These are phyloP conservation scores for Melampsora larici-populina DNA, from an alignment of 1,284 basidiomycete species.

Conservation along the genomic window DNA sequence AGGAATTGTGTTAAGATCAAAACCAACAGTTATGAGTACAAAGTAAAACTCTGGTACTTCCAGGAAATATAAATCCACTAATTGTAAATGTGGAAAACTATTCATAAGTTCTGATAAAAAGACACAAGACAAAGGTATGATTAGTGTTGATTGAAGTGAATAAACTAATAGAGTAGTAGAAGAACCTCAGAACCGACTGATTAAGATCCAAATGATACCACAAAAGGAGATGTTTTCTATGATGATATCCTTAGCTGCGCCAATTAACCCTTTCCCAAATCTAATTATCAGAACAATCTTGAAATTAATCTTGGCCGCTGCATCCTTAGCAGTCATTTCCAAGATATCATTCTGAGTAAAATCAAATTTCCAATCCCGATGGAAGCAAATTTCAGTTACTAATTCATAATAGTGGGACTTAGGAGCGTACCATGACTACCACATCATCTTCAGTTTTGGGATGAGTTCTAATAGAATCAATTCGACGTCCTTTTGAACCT, in stretches of 20 bases:
- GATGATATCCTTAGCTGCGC: slow-evolving; percentile 77
- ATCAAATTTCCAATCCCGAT: slow-evolving; percentile 92
- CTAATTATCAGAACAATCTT: slow-evolving; percentile 80
- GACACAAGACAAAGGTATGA: slow-evolving; percentile 10
- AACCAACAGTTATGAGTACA: slow-evolving; percentile 89
- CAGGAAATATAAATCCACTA: slow-evolving; percentile 76
- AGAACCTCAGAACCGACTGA: background rate
- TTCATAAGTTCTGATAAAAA: slow-evolving; percentile 62
- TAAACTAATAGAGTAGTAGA: background rate
- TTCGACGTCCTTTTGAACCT: slow-evolving; percentile 81
- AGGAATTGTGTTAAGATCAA: slow-evolving; percentile 83
- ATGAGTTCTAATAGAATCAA: slow-evolving; percentile 88
- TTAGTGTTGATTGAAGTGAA: slow-evolving; percentile 14
- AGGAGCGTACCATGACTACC: slow-evolving; percentile 1
- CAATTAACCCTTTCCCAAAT: slow-evolving; percentile 81
- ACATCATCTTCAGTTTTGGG: slow-evolving; percentile 75
- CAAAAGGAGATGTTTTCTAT: slow-evolving; percentile 88
- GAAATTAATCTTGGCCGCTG: slow-evolving; percentile 76
- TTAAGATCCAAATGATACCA: slow-evolving; percentile 64
- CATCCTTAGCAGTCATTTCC: slow-evolving; percentile 77
- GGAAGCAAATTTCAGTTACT: background rate
- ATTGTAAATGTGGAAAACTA: slow-evolving; percentile 80
- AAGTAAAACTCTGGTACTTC: slow-evolving; percentile 92
- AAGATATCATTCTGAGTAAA: slow-evolving; percentile 89
- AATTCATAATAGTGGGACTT: background rate